phyloP scores from a whole-genome alignment of 306 rosid species.

The Vigna nakashimae region DNA sequence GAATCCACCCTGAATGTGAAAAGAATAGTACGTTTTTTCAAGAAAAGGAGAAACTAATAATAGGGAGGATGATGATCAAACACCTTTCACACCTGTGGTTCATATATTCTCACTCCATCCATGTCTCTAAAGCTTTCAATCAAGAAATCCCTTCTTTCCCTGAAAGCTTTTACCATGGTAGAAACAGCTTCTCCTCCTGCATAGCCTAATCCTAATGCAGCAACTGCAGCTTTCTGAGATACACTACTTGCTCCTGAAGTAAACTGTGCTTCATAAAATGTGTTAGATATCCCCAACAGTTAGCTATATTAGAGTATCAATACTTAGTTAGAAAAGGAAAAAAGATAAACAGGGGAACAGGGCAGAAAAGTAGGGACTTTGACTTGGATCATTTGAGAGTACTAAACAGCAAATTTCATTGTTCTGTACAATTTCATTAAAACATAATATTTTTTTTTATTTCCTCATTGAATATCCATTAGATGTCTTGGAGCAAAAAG shows the following conservation, averaged over 20 bases:
- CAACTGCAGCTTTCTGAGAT: conserved; percentile 87
- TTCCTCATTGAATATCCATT: background rate
- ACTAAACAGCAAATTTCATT: background rate
- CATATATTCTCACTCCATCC: conserved; percentile 70
- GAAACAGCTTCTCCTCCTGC: conserved; percentile 85
- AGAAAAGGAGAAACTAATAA: background rate
- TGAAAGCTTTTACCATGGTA: conserved; percentile 81
- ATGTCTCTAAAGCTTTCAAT: conserved; percentile 73
- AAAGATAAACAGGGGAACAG: too few relatives aligned
- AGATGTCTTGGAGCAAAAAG: too few relatives aligned
- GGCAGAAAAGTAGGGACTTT: background rate
- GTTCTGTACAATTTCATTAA: too few relatives aligned
- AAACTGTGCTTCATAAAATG: conserved; percentile 52
- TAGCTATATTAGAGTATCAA: too few relatives aligned
- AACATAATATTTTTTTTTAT: background rate
- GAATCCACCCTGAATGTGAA: conserved; percentile 82
- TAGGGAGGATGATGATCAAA: background rate
- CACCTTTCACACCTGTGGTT: conserved; percentile 60
- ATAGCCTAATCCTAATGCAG: conserved; percentile 87
- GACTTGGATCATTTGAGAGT: background rate
- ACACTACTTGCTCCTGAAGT: conserved; percentile 92
- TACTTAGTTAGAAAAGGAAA: background rate
- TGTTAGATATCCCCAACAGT: background rate
- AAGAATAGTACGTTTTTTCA: background rate
- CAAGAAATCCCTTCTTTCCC: conserved; percentile 77